Evolutionary conservation across 352 stramenopile genomes (phyloP), one percentile per base, ranked within the genome.

Genomic region (Pythium folliculosum): DNA sequence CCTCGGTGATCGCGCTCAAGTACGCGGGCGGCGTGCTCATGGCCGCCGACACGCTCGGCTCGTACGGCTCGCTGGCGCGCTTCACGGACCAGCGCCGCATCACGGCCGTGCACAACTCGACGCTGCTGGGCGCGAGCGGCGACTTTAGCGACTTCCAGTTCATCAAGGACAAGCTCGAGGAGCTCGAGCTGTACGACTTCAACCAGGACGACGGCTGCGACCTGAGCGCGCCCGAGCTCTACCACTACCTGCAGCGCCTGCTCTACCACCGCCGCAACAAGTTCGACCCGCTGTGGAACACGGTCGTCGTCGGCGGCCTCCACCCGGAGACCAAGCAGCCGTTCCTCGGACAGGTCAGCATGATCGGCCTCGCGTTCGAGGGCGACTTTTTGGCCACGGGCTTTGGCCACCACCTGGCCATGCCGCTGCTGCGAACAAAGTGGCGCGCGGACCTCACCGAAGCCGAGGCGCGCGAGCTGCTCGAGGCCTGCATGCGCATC

Each of bases 271-370:
- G 97, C 69, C 90, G 97, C 72, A 99, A 98, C 80, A 99, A 99
- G 72, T 98, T 99, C 73, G 98, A 99, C 79, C 97, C 97, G 47
- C 88, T 99, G 27, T 99, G 97, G 97, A 99, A 99, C 84, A 97
- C 97, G 60, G 68, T 99, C 6, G 86, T 99, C 0, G 90, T 99
- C 55, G 97, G 94, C n/a, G 97, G 97, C 4, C 79, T 94, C 50
- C 86, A 95, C 60, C 88, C 92, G 27, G 88, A 97, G 72, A 96
- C 91, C 32, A 81, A 92, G 63, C 70, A 90, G 55, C 98, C 86
- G 13, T 95, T 99, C 79, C 88, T 99, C 47, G 97, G 97, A n/a
- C 91, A 96, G 49, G 90, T 99, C 8, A 98, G 97, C 75, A 98
- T 99, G 84, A 98, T 99, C 60, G 97, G 97, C 25, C 97, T 98